Base-by-base conservation (phyloP, 768 basidiomycete genomes). In the Paxillus involutus region DNA sequence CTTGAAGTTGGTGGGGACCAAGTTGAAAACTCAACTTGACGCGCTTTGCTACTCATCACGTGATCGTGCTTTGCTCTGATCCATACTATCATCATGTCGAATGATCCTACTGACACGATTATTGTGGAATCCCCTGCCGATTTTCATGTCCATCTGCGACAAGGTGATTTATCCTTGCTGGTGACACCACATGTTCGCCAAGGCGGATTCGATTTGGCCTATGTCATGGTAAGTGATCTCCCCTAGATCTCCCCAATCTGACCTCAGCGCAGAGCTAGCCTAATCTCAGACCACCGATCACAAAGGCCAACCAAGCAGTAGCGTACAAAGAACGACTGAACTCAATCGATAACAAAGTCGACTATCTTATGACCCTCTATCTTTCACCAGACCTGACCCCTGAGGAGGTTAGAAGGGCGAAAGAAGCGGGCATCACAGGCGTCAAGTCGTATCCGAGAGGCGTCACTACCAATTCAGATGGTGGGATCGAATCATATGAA, bases 381-480 rank as follows among this genome's bases (percentile, higher is more conserved):
- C 82, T 99, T n/a, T 91, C 88, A 37, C 88, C 89, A 0, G 86
- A 89, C 46, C 81, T 98, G 52, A 96, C 94, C 2, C 91, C 94
- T 6, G 87, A 88, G 17, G 94, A 97, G 66, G 87, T 98, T 62
- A 80, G 81, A 63, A 95, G 91, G 71, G 97, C 96, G 12, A 88
- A 88, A 50, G 71, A 77, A 35, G 88, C 89, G 16, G 96, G 97
- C 17, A 82, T 99, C 57, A 81, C 80, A 44, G 82, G 96, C 39
- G 92, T 99, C 61, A 98, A 99, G 73, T 94, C 91, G 14, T 99
- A 99, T 70, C 97, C 97, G 45, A 80, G 91, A 56, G 97, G 97
- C 10, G 96, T 99, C 4, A 99, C 97, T 21, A 99, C 97, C 35
- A 96, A 98, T 70, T 95, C 92, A 12, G 92, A 94, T 53, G 86